phyloP scores from a whole-genome alignment of 108 stramenopile genomes.

The Fistulifera pelliculosa region DNA sequence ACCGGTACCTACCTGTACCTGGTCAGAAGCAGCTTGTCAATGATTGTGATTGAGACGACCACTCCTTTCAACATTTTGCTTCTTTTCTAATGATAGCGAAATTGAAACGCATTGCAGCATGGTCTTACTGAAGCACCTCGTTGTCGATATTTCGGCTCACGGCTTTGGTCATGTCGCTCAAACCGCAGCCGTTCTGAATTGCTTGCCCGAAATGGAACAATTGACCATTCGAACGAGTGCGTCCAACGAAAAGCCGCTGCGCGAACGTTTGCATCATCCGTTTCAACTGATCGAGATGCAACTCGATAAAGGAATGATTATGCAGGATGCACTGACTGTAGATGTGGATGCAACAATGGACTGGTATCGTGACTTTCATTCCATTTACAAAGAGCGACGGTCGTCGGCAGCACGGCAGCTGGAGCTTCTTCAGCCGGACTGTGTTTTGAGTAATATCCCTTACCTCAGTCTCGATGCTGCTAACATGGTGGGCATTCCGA shows the following conservation, averaged over 20 bases:
- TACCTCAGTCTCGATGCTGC: conserved; percentile 12
- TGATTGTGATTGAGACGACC: too few species aligned
- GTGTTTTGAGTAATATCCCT: conserved; percentile 9
- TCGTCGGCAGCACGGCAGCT: conserved; percentile 6
- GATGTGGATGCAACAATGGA: conserved; percentile 6
- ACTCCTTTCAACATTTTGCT: too few species aligned
- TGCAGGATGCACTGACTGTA: conserved; percentile 10
- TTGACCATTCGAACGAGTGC: neutral
- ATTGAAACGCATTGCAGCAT: too few species aligned
- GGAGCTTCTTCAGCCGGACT: conserved; percentile 11
- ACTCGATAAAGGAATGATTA: conserved; percentile 12
- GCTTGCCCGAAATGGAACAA: neutral
- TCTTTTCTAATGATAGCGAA: too few species aligned
- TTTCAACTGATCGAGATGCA: neutral
- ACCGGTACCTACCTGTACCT: too few species aligned
- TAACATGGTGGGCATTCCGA: conserved; percentile 6
- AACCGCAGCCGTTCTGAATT: conserved; percentile 12
- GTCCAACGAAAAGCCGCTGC: neutral
- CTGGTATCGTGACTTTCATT: conserved; percentile 15
- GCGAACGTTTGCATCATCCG: conserved; percentile 5
- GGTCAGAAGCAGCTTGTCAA: too few species aligned
- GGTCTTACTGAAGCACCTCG: conserved; percentile 8
- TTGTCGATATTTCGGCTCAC: conserved; percentile 16
- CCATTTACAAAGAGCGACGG: neutral
- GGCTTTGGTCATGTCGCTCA: conserved; percentile 15